Conservation (phyloP, 768 basidiomycete genomes). For the Leccinum incarnatum region DNA sequence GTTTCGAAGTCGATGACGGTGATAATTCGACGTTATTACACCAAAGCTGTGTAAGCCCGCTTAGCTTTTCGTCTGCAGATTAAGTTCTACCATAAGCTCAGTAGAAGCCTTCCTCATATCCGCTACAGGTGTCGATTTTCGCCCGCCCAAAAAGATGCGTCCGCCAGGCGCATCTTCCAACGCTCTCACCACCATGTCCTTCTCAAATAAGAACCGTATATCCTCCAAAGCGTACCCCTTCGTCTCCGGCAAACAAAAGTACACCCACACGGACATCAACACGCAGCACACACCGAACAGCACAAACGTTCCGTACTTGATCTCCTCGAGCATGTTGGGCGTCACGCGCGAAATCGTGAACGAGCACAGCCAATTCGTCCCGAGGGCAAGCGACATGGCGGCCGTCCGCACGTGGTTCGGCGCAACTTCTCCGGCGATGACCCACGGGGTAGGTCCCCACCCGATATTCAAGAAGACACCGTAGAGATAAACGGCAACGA, state of each 20-base stretch:
- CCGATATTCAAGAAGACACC: slow-evolving; percentile 36
- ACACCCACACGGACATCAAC: slow-evolving; percentile 35
- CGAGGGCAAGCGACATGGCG: slow-evolving; percentile 33
- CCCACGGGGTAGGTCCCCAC: slow-evolving; percentile 30
- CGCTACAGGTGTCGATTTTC: neutral
- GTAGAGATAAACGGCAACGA: slow-evolving; percentile 38
- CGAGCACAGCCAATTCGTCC: slow-evolving; percentile 36
- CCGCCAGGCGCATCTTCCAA: slow-evolving; percentile 37
- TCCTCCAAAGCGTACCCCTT: slow-evolving; percentile 39
- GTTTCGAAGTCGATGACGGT: no score
- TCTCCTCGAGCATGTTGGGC: slow-evolving; percentile 35
- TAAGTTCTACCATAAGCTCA: neutral
- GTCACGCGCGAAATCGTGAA: slow-evolving; percentile 38
- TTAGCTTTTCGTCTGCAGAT: no score
- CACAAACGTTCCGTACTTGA: slow-evolving; percentile 34
- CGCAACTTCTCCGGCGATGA: slow-evolving; percentile 35
- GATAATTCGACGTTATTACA: no score
- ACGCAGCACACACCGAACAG: slow-evolving; percentile 34
- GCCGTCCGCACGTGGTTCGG: slow-evolving; percentile 39
- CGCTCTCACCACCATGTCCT: slow-evolving; percentile 31
- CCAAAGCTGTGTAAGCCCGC: no score
- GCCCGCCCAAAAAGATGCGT: slow-evolving; percentile 25
- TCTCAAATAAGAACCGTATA: slow-evolving; percentile 30
- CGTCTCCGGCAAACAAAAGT: slow-evolving; percentile 41
- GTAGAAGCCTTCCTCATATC: slow-evolving; percentile 18